Base-by-base conservation (phyloP, 176 grass and related monocot genomes). In the Poa annua region DNA sequence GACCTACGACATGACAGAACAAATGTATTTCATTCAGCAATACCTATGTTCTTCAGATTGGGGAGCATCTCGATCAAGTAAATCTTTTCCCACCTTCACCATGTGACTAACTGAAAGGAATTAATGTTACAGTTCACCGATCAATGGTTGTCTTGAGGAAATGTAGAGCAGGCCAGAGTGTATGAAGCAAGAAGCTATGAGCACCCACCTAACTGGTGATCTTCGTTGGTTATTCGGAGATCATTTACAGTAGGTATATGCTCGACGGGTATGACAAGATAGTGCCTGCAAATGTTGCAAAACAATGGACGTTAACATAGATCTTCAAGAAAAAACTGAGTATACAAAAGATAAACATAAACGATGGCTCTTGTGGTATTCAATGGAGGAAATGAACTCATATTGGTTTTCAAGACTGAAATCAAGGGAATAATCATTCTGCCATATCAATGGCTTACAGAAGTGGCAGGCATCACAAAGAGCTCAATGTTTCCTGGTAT, bases 201-300 rank as follows among this genome's bases (percentile, higher is more conserved):
- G 16, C 52, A 82, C 77, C 16, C 11, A 99, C 96, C 96, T 93
- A 96, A 88, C 56, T 92, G 85, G 79, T 93, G 71, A 77, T 96
- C 62, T 79, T 93, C 85, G 41, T 66, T 71, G 52, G 60, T 99
- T 89, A 44, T 88, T 20, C 44, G 51, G 34, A 96, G 93, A 83
- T 81, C 48, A 39, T 93, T 80, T 13, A 99, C 85, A 64, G 96
- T 99, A 26, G 85, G 76, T 83, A 99, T 89, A 85, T 99, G 93
- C 29, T 92, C 78, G 17, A 96, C 70, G 49, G 96, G 96, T 90
- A 96, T 90, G 77, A 96, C 91, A 74, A 99, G 91, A 86, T 96
- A 99, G 78, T 96, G 96, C 78, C 96, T 99, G 65, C n/a, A 82
- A 82, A 83, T 3, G 57, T 77, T 19, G 48, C 25, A 57, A 16